A percentile compares a stretch with the other conserved stretches of the same genome.
Evolutionary conservation across 306 rosid species (phyloP).

Genomic region (Alnus rubra): DNA sequence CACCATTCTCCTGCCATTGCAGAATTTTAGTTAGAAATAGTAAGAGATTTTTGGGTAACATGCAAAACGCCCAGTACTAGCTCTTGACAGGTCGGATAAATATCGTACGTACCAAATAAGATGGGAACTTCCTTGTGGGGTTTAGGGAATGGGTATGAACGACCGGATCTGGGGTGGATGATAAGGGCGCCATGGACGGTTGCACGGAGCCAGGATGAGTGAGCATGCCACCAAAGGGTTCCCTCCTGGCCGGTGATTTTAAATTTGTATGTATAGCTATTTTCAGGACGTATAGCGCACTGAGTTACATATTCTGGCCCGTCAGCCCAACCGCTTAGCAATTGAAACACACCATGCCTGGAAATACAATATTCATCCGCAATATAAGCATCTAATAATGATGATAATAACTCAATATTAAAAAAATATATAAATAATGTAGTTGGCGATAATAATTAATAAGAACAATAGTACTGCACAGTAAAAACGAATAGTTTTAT

Average conservation of each 20-base stretch:
- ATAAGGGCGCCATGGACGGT: slow-evolving; percentile 66
- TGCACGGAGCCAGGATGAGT: slow-evolving; percentile 57
- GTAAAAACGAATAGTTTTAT: too few relatives aligned
- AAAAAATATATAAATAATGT: too few relatives aligned
- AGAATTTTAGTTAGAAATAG: too few relatives aligned
- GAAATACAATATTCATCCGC: background rate
- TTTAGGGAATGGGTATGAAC: slow-evolving; percentile 41
- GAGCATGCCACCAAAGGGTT: slow-evolving; percentile 87
- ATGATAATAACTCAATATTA: too few relatives aligned
- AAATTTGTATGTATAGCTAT: slow-evolving; percentile 52
- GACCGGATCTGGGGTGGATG: slow-evolving; percentile 44
- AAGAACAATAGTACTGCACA: too few relatives aligned
- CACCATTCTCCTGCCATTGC: slow-evolving; percentile 73
- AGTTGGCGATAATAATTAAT: too few relatives aligned
- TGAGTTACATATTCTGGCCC: slow-evolving; percentile 72
- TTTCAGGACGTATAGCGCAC: slow-evolving; percentile 56
- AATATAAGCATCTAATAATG: background rate
- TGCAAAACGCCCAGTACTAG: too few relatives aligned
- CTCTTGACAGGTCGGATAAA: too few relatives aligned
- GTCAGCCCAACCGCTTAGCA: slow-evolving; percentile 64
- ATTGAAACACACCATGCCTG: slow-evolving; percentile 79
- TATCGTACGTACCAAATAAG: slow-evolving; percentile 38
- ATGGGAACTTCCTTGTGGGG: slow-evolving; percentile 58
- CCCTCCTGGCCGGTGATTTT: slow-evolving; percentile 70
- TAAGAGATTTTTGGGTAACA: too few relatives aligned